Base-by-base conservation (phyloP, 2,329 filamentous ascomycete genomes). In the Cladosporium phlei region DNA sequence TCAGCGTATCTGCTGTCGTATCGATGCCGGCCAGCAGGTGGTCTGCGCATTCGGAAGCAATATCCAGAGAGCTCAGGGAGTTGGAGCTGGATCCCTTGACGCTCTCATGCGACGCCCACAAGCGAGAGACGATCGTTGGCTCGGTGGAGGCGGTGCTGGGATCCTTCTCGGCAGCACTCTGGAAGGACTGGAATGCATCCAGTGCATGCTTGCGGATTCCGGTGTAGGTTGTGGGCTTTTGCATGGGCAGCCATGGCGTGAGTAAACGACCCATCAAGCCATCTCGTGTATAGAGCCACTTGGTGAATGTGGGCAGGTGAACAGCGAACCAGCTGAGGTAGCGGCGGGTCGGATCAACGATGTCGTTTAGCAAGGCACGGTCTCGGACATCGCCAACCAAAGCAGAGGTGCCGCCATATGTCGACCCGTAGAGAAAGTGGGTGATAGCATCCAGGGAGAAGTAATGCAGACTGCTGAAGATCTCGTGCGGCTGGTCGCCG, bases 371-470 rank as follows among this genome's bases (percentile, higher is more conserved):
- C 10, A 78, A 61, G 2, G 52, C 57, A 9, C 69, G 60, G 54
- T 76, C 65, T 10, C 46, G 38, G 11, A 54, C 29, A 17, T 60
- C 58, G 1, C 73, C 73, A 11, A 53, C 52, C 8, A 77, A 52
- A 0, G 73, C 70, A 24, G 59, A 57, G 0, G 75, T 78, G 2
- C 62, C 68, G 3, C 73, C 74, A 49, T 64, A 52, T 2, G 59
- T 53, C 2, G 49, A n/a, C 4, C 75, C 75, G 47, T 77, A 78
- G 0, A 78, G 56, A 38, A 78, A 77, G 4, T 67, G 64, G 0
- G 75, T 76, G 49, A 78, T 77, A 39, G 62, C 69, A 55, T 79
- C 75, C 10, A 79, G 62, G 9, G 72, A 71, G 57, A 72, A 78
- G 56, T 73, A 78, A 57, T 78, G 75, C 17, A 78, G 59, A 40